Percentiles rank a stretch among this genome's conserved stretches.
Conservation (phyloP, 2,329 filamentous ascomycete genomes). For the Epichloe scottii region DNA sequence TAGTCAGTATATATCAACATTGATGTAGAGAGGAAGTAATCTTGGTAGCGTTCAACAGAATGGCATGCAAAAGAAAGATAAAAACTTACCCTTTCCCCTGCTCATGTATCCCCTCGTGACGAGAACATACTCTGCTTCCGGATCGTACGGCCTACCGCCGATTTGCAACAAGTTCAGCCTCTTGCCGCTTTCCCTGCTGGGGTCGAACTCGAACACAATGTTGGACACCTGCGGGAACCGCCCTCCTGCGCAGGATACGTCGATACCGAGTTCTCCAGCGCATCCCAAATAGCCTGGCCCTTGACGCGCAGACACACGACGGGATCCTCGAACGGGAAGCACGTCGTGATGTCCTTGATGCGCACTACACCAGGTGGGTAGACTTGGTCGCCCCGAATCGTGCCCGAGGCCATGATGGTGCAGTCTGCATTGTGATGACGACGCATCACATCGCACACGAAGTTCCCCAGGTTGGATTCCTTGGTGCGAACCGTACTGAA, state of each 20-base stretch:
- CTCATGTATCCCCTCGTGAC: slow-evolving; percentile 83
- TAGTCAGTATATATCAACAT: not conserved
- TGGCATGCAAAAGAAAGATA: not conserved
- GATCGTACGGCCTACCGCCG: slow-evolving; percentile 46
- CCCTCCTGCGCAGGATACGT: slow-evolving; percentile 68
- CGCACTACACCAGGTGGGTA: slow-evolving; percentile 70
- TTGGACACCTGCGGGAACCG: slow-evolving; percentile 81
- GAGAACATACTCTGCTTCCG: slow-evolving; percentile 53
- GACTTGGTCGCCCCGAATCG: slow-evolving; percentile 77
- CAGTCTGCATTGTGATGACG: slow-evolving; percentile 72
- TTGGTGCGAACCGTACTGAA: slow-evolving; percentile 68
- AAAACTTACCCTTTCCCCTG: slow-evolving; percentile 50
- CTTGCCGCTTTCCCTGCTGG: slow-evolving; percentile 42
- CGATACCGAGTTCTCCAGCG: slow-evolving; percentile 72
- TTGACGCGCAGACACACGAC: slow-evolving; percentile 63
- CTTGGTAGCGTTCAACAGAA: not conserved
- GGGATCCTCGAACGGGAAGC: slow-evolving; percentile 87
- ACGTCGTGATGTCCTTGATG: slow-evolving; percentile 73
- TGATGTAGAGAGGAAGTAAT: not conserved
- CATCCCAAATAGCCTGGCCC: slow-evolving; percentile 63
- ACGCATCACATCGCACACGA: slow-evolving; percentile 84
- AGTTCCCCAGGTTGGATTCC: slow-evolving; percentile 82
- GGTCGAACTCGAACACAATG: slow-evolving; percentile 63
- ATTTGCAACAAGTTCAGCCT: slow-evolving; percentile 53
- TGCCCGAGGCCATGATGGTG: slow-evolving; percentile 72